Conservation (phyloP, 2,329 filamentous ascomycete species). For the Diaporthe helianthi region DNA sequence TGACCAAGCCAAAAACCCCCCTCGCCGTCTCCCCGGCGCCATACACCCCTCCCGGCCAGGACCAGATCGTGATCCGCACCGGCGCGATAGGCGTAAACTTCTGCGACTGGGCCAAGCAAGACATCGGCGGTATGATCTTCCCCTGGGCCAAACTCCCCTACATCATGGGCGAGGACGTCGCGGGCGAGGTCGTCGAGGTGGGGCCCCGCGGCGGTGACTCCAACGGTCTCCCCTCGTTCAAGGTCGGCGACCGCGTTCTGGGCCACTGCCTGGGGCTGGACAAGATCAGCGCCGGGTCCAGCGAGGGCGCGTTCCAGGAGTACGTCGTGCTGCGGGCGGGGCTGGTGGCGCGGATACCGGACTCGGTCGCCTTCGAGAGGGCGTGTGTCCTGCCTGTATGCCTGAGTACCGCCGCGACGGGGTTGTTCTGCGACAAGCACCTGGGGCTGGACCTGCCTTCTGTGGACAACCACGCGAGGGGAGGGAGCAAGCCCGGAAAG, state of each 20-base stretch:
- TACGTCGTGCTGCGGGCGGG: conserved; percentile 33
- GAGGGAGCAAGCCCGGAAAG: background rate
- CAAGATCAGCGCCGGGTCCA: conserved; percentile 35
- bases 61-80: conserved; percentile 42
- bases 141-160: conserved; percentile 44
- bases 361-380: conserved; percentile 37
- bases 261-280: conserved; percentile 38
- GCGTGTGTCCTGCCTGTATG: conserved; percentile 41
- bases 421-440: conserved; percentile 38
- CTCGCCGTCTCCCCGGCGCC: conserved; percentile 3
- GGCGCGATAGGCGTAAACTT: conserved; percentile 44
- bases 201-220: conserved; percentile 37
- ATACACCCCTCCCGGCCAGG: background rate
- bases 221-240: conserved; percentile 39
- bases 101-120: conserved; percentile 38
- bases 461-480: background rate
- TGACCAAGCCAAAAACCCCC: background rate
- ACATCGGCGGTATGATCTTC: conserved; percentile 38
- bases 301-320: conserved; percentile 41
- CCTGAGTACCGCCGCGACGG: conserved; percentile 40
- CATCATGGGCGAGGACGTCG: conserved; percentile 44
- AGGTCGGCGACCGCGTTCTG: conserved; percentile 45
- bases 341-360: conserved; percentile 37
- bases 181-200: conserved; percentile 45
- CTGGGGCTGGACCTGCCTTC: conserved; percentile 36